These are phyloP conservation scores for Bacidia gigantensis DNA, from an alignment of 495 filamentous ascomycete genomes.

Conservation along the genomic window DNA sequence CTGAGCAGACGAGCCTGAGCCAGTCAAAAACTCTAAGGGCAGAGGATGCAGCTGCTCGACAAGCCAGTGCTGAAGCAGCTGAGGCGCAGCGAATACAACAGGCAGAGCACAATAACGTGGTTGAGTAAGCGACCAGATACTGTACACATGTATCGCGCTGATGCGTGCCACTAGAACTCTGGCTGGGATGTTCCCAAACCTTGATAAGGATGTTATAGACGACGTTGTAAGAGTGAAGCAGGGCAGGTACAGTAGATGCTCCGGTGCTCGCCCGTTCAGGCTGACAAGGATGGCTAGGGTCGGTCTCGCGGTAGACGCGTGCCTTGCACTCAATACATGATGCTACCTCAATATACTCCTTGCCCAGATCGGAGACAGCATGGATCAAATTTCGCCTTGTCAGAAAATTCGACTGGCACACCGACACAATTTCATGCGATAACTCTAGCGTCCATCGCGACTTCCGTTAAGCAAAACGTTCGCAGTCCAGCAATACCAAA, in stretches of 20 bases:
- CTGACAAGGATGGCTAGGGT: too few species aligned
- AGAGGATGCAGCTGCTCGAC: slow-evolving; percentile 84
- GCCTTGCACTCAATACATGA: slow-evolving; percentile 58
- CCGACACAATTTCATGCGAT: background rate
- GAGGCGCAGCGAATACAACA: slow-evolving; percentile 75
- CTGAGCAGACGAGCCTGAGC: slow-evolving; percentile 22
- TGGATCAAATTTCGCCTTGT: background rate
- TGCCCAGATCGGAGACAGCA: background rate
- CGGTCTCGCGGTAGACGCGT: slow-evolving; percentile 81
- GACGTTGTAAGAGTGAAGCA: slow-evolving; percentile 89
- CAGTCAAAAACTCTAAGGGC: slow-evolving; percentile 38
- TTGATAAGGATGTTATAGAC: slow-evolving; percentile 82
- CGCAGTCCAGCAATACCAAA: too few species aligned
- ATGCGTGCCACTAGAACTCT: slow-evolving; percentile 42
- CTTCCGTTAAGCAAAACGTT: background rate
- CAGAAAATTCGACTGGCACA: too few species aligned
- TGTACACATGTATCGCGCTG: background rate
- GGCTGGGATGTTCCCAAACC: slow-evolving; percentile 81
- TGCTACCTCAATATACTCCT: too few species aligned
- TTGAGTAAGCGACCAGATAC: slow-evolving; percentile 40
- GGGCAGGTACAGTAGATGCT: slow-evolving; percentile 71
- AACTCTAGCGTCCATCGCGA: background rate
- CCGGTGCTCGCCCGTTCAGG: too few species aligned
- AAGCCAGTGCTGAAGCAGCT: slow-evolving; percentile 84
- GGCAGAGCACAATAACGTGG: slow-evolving; percentile 77